A percentile compares a stretch with the other conserved stretches of the same genome.
These are phyloP conservation scores for Cyberlindnera lachancei DNA, from an alignment of 805 yeast genomes.

Conservation along the genomic window DNA sequence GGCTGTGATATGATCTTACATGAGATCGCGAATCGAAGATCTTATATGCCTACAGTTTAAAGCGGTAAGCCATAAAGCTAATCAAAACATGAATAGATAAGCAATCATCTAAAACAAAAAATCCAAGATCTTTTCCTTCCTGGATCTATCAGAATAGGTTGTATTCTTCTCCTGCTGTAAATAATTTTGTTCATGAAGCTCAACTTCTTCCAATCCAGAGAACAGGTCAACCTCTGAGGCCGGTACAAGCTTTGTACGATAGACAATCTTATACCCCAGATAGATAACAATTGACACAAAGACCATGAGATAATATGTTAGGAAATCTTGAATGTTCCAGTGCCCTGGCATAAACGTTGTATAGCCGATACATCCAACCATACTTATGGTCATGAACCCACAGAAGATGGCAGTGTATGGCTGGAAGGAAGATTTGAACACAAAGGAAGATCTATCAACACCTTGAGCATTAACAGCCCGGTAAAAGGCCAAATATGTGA, in stretches of 20 bases:
- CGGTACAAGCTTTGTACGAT: conserved; percentile 36
- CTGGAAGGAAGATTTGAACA: conserved; percentile 49
- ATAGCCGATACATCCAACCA: conserved; percentile 63
- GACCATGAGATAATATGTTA: conserved; percentile 69
- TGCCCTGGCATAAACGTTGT: conserved; percentile 60
- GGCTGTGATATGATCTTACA: no score
- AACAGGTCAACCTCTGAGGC: conserved; percentile 46
- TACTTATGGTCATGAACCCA: conserved; percentile 40
- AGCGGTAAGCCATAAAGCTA: no score
- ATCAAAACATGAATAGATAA: no score
- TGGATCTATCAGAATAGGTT: no score
- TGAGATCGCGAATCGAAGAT: no score
- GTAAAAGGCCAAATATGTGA: conserved; percentile 57
- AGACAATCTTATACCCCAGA: conserved; percentile 40
- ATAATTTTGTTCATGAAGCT: conserved; percentile 40
- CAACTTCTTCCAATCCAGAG: conserved; percentile 49
- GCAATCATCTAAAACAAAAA: no score
- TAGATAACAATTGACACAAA: conserved; percentile 43
- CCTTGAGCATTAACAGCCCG: conserved; percentile 50
- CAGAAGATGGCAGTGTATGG: conserved; percentile 45
- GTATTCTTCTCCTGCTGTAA: no score
- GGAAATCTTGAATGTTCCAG: conserved; percentile 58
- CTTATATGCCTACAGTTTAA: no score
- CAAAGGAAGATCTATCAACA: conserved; percentile 31
- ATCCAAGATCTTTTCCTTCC: no score